Percentiles rank a stretch among this genome's conserved stretches.
Conservation (phyloP, 306 rosid genomes). For the Cicer pinnatifidum region DNA sequence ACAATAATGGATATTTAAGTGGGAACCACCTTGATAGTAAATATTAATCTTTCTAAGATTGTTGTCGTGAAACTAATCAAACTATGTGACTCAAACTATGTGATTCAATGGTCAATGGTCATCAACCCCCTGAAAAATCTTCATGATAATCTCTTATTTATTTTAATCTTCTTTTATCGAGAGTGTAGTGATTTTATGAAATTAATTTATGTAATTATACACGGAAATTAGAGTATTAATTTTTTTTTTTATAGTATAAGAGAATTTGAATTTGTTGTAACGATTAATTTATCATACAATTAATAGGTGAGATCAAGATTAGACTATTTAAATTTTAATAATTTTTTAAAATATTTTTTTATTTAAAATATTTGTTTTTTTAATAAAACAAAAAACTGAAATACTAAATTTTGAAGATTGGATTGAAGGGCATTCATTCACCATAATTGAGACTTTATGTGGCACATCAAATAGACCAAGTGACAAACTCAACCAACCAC, state of each 20-base stretch:
- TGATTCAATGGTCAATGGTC: constrained; percentile 30
- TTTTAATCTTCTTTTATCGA: background rate
- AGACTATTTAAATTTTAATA: too few relatives aligned
- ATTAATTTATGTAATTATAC: too few relatives aligned
- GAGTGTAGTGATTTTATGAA: background rate
- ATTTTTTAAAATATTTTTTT: too few relatives aligned
- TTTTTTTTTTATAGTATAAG: background rate
- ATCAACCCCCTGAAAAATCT: constrained; percentile 28
- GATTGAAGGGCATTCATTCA: constrained; percentile 26
- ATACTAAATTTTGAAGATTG: background rate
- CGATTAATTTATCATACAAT: too few relatives aligned
- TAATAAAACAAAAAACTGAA: too few relatives aligned
- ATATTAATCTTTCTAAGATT: constrained; percentile 17
- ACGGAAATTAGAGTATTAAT: too few relatives aligned
- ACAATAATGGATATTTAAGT: constrained; percentile 10
- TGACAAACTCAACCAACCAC: constrained; percentile 37
- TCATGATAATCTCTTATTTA: background rate
- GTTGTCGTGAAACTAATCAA: background rate
- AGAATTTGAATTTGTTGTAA: too few relatives aligned
- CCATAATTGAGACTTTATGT: constrained; percentile 7
- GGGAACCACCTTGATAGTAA: constrained; percentile 28
- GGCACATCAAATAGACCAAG: constrained; percentile 28
- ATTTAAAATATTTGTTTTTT: too few relatives aligned
- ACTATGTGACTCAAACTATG: background rate
- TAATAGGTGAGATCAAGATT: too few relatives aligned